phyloP scores from a whole-genome alignment of 768 basidiomycete species.

The Tylopilus vinaceipallidus region DNA sequence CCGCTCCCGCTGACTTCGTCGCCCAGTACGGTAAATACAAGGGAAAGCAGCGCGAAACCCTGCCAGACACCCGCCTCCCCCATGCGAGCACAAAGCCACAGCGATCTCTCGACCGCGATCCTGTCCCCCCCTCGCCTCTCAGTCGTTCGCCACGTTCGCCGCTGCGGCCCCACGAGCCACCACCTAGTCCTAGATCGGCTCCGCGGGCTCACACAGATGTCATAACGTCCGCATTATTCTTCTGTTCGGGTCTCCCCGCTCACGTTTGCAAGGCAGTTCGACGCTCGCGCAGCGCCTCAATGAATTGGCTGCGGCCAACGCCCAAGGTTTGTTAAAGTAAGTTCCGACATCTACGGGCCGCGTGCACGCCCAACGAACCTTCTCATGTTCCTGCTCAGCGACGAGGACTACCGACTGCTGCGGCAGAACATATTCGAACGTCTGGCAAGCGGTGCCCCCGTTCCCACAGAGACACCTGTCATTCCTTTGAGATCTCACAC shows the following conservation, averaged over 20 bases:
- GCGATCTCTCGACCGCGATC: constrained; percentile 19
- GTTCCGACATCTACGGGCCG: constrained; percentile 24
- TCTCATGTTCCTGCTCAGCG: too few relatives aligned
- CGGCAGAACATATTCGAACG: constrained; percentile 85
- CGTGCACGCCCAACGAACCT: too few relatives aligned
- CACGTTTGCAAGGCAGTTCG: constrained; percentile 41
- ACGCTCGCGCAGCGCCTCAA: constrained; percentile 79
- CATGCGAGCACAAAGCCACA: constrained; percentile 19
- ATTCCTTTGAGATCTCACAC: constrained; percentile 50
- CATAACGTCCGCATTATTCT: constrained; percentile 49
- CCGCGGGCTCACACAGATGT: constrained; percentile 41
- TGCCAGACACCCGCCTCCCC: constrained; percentile 33
- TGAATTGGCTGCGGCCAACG: constrained; percentile 77
- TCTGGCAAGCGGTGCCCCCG: constrained; percentile 53
- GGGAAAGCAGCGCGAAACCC: constrained; percentile 52
- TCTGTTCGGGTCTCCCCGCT: constrained; percentile 7
- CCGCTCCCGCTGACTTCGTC: constrained; percentile 10
- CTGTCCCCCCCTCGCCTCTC: constrained; percentile 13
- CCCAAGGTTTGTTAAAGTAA: constrained; percentile 75
- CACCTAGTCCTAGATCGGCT: constrained; percentile 17
- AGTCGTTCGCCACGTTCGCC: constrained; percentile 21
- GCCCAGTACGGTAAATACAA: constrained; percentile 55
- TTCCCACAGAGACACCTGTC: constrained; percentile 62
- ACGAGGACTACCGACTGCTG: constrained; percentile 82
- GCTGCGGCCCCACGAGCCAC: constrained; percentile 22